These are phyloP conservation scores for Lodderomyces oxycetoniae DNA, from an alignment of 1,139 yeast species.

Conservation along the genomic window DNA sequence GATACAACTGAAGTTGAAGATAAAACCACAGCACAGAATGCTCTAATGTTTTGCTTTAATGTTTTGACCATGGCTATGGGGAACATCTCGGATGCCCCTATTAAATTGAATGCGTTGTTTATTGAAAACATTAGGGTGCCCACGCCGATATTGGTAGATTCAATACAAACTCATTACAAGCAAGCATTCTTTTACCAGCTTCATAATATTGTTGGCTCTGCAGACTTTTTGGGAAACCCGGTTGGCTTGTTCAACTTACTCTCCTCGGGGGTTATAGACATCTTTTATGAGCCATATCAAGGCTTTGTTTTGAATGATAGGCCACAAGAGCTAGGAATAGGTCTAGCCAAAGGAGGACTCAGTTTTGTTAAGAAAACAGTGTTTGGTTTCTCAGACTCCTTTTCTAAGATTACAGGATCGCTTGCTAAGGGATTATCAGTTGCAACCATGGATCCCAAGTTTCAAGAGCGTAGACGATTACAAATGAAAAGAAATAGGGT, in stretches of 20 bases:
- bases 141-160: slow-evolving; percentile 63
- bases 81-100: slow-evolving; percentile 95
- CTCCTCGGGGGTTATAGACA: slow-evolving; percentile 92
- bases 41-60: slow-evolving; percentile 72
- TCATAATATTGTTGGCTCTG: slow-evolving; percentile 91
- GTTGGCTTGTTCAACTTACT: slow-evolving; percentile 92
- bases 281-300: slow-evolving; percentile 95
- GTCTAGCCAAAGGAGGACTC: slow-evolving; percentile 91
- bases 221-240: slow-evolving; percentile 94
- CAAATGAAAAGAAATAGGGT: slow-evolving; percentile 69
- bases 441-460: slow-evolving; percentile 80
- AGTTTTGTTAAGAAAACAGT: slow-evolving; percentile 93
- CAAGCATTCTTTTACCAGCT: slow-evolving; percentile 90
- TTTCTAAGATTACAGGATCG: slow-evolving; percentile 90
- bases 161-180: slow-evolving; percentile 80
- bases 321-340: slow-evolving; percentile 93
- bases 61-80: slow-evolving; percentile 96
- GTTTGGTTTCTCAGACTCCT: slow-evolving; percentile 89
- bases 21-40: slow-evolving; percentile 56
- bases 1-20: slow-evolving; percentile 65
- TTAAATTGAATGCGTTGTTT: slow-evolving; percentile 77
- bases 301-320: slow-evolving; percentile 92
- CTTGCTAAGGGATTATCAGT: slow-evolving; percentile 90
- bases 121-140: slow-evolving; percentile 90
- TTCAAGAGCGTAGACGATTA: slow-evolving; percentile 76